phyloP scores from a whole-genome alignment of 352 stramenopile species.

The Pythium grandisporangium region DNA sequence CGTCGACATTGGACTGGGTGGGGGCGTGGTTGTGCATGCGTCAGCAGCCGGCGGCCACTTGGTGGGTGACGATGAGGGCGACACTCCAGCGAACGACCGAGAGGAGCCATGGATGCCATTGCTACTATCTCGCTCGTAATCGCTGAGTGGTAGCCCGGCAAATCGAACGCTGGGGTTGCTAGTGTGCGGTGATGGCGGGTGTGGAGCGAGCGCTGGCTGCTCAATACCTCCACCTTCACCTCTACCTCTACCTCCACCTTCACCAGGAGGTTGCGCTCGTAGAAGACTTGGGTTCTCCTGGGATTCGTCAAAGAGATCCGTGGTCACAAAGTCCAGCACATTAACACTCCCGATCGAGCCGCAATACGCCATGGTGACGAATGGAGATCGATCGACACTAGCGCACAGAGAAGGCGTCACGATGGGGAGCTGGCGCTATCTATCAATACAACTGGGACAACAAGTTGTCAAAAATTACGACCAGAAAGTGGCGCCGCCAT shows the following conservation, averaged over 20 bases:
- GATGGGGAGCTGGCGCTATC: too few species aligned
- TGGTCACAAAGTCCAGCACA: conserved; percentile 59
- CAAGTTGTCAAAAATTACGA: too few species aligned
- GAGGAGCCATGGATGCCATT: too few species aligned
- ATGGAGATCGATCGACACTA: too few species aligned
- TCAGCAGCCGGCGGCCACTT: not conserved
- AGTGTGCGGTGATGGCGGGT: not conserved
- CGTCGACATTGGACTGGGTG: not conserved
- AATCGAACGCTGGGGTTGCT: not conserved
- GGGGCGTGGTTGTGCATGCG: not conserved
- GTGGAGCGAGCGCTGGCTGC: not conserved
- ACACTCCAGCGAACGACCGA: not conserved
- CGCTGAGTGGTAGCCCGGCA: not conserved
- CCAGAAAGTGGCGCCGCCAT: too few species aligned
- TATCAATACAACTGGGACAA: too few species aligned
- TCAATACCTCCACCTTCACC: too few species aligned
- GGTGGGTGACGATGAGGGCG: not conserved
- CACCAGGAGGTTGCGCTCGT: conserved; percentile 7
- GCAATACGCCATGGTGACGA: conserved; percentile 29
- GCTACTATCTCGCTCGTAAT: too few species aligned
- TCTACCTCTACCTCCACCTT: too few species aligned
- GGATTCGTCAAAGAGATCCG: conserved; percentile 58
- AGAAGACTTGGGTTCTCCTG: conserved; percentile 67
- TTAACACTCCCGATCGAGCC: conserved; percentile 58
- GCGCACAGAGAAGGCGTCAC: too few species aligned